Evolutionary conservation across 805 yeast genomes (phyloP).

Genomic region (Blastobotrys chiropterorum): DNA sequence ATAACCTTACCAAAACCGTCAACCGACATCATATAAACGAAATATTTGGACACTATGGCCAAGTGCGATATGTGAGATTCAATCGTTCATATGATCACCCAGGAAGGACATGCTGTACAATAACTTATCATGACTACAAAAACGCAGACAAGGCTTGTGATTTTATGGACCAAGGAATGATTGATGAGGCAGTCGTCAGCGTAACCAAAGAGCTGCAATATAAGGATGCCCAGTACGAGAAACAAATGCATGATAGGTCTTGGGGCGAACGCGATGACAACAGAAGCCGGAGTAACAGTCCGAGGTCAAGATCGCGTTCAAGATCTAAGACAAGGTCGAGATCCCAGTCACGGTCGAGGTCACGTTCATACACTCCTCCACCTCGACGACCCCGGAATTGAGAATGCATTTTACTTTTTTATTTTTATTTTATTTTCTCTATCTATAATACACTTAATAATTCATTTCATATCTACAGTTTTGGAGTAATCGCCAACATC

Average conservation of each 20-base stretch:
- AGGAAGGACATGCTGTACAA: background rate
- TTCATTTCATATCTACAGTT: background rate
- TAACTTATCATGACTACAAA: constrained; percentile 8
- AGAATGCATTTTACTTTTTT: background rate
- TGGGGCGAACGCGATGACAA: background rate
- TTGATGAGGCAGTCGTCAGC: constrained; percentile 7
- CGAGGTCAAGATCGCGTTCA: too few relatives aligned
- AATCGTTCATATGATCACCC: constrained; percentile 6
- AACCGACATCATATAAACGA: constrained; percentile 13
- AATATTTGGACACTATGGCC: constrained; percentile 17
- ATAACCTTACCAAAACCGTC: constrained; percentile 4
- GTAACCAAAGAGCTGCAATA: background rate
- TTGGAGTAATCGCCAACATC: background rate
- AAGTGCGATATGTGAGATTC: constrained; percentile 1
- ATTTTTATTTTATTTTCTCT: background rate
- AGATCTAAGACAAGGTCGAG: background rate
- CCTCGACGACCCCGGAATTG: background rate
- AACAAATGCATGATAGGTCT: background rate
- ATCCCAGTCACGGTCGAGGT: background rate
- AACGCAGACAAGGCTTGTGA: constrained; percentile 12
- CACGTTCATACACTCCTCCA: background rate
- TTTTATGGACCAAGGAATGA: constrained; percentile 17
- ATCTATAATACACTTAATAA: background rate
- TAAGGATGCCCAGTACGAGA: too few relatives aligned
- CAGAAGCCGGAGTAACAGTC: background rate